These are phyloP conservation scores for Mortierella sp. DNA, from an alignment of 371 early-diverging fungal species.

Conservation along the genomic window DNA sequence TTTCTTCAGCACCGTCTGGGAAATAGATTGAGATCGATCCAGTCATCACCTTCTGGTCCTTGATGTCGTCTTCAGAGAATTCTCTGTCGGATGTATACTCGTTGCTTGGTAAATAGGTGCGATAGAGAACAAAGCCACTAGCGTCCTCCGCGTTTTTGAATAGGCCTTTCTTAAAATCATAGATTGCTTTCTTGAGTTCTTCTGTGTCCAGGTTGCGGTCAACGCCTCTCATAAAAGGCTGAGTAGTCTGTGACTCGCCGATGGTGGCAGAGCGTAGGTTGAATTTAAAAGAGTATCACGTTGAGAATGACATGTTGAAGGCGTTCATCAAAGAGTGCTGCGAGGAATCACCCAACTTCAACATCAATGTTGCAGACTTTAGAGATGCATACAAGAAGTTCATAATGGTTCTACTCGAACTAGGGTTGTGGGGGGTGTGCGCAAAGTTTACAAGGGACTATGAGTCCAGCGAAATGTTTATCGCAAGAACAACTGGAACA, in stretches of 20 bases:
- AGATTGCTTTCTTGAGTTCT: slow-evolving; percentile 3
- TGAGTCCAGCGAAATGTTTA: too few species aligned
- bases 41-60: neutral
- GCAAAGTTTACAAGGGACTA: too few species aligned
- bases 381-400: too few species aligned
- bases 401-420: too few species aligned
- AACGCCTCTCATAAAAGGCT: neutral
- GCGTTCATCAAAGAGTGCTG: too few species aligned
- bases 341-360: too few species aligned
- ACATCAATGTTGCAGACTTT: too few species aligned
- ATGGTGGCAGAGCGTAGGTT: slow-evolving; percentile 1
- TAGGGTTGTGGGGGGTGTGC: too few species aligned
- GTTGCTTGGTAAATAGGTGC: neutral
- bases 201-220: neutral
- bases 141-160: neutral
- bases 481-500: neutral
- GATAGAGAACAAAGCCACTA: neutral
- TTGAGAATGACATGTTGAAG: too few species aligned
- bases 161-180: neutral
- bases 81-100: neutral
- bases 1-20: neutral
- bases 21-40: neutral
- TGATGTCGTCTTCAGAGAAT: neutral
- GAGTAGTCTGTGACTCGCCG: neutral
- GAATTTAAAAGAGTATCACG: too few species aligned